A percentile compares a stretch with the other conserved stretches of the same genome.
Conservation (phyloP, 129 eudicot species). For the Deinandra increscens region DNA sequence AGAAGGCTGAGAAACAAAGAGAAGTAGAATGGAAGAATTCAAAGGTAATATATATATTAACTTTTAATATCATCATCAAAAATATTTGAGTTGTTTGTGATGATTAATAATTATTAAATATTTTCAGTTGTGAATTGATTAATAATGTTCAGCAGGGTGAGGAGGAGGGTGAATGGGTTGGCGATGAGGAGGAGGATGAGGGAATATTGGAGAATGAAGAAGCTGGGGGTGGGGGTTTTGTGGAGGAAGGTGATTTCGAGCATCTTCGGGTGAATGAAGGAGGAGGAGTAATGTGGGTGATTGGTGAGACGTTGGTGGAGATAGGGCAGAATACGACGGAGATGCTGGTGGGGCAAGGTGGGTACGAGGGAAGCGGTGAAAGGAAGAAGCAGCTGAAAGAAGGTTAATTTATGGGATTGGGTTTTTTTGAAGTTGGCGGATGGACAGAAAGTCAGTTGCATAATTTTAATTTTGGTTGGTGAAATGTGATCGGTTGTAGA, state of each 20-base stretch:
- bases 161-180: conserved; percentile 19
- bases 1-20: conserved; percentile 54
- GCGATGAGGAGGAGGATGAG: conserved; percentile 3
- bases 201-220: background rate
- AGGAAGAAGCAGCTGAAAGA: background rate
- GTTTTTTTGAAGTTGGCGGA: too few species aligned
- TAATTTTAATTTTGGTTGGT: too few species aligned
- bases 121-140: conserved; percentile 19
- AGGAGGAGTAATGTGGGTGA: conserved; percentile 47
- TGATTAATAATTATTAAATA: background rate
- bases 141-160: too few species aligned
- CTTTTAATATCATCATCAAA: too few species aligned
- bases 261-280: background rate
- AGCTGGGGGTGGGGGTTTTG: too few species aligned
- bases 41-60: too few species aligned
- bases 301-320: conserved; percentile 73
- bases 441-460: too few species aligned
- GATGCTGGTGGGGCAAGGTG: conserved; percentile 38
- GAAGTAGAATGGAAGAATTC: conserved; percentile 43
- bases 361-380: too few species aligned
- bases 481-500: too few species aligned
- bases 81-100: too few species aligned
- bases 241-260: conserved; percentile 7
- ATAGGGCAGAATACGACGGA: conserved; percentile 72
- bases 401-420: background rate